phyloP scores from a whole-genome alignment of 805 yeast species.

The Metschnikowia peoriensis region DNA sequence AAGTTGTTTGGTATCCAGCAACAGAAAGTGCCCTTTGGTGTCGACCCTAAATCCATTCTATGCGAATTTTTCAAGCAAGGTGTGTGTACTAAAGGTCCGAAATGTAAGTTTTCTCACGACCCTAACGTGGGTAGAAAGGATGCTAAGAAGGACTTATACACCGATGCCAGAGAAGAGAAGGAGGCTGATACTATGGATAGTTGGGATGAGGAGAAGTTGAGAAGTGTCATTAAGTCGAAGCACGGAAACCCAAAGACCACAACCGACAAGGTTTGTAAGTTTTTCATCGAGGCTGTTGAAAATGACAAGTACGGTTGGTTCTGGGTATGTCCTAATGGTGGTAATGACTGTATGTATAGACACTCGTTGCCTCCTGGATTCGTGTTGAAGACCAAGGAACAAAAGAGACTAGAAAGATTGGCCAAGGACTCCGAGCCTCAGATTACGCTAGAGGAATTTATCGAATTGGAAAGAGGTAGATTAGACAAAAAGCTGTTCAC shows the following conservation, averaged over 20 bases:
- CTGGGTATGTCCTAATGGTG: constrained; percentile 96
- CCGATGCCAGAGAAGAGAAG: constrained; percentile 76
- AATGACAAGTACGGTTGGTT: constrained; percentile 98
- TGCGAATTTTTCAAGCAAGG: constrained; percentile 85
- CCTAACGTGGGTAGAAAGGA: constrained; percentile 80
- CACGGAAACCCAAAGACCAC: constrained; percentile 94
- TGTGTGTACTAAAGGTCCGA: constrained; percentile 81
- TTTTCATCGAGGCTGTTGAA: constrained; percentile 94
- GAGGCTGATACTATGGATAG: constrained; percentile 87
- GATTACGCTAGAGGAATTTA: constrained; percentile 92
- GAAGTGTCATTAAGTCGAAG: constrained; percentile 81
- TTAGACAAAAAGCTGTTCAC: constrained; percentile 74
- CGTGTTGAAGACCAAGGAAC: constrained; percentile 95
- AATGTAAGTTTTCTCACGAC: constrained; percentile 94
- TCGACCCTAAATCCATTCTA: constrained; percentile 90
- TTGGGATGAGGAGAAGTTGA: constrained; percentile 96
- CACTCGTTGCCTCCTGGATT: constrained; percentile 97
- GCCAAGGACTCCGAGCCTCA: constrained; percentile 83
- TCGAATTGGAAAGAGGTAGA: constrained; percentile 87
- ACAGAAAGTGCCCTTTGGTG: constrained; percentile 94
- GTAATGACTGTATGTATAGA: constrained; percentile 87
- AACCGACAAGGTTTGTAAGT: constrained; percentile 92
- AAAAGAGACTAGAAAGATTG: constrained; percentile 80
- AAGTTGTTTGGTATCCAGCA: constrained; percentile 67
- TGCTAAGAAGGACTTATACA: constrained; percentile 86